These are phyloP conservation scores for Arachis stenosperma DNA, from an alignment of 306 rosid genomes.

Conservation along the genomic window DNA sequence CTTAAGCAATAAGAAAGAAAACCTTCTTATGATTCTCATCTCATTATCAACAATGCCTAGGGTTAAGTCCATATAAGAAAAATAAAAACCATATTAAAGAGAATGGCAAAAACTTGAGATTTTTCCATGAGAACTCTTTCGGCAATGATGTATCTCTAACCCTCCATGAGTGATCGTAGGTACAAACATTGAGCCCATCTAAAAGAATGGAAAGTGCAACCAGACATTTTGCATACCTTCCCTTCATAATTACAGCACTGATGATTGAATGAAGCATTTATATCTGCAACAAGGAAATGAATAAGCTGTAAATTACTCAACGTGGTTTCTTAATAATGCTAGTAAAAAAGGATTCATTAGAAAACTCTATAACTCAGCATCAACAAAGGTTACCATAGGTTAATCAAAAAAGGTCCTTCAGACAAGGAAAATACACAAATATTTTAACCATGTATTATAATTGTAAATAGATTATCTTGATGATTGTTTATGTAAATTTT, in stretches of 20 bases:
- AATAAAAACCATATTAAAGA: constrained; percentile 5
- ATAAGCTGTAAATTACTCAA: constrained; percentile 22
- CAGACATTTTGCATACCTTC: constrained; percentile 62
- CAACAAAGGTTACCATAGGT: constrained; percentile 5
- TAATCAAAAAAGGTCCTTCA: constrained; percentile 32
- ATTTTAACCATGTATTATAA: constrained; percentile 7
- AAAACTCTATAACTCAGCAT: background rate
- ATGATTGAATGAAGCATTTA: constrained; percentile 80
- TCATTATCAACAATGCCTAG: constrained; percentile 22
- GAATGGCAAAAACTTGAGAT: background rate
- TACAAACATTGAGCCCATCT: constrained; percentile 24
- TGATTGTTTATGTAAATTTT: constrained; percentile 23
- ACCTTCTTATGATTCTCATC: background rate
- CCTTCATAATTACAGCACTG: constrained; percentile 79
- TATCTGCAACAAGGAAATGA: constrained; percentile 58
- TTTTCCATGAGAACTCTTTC: constrained; percentile 29
- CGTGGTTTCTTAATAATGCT: constrained; percentile 19
- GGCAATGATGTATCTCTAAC: constrained; percentile 20
- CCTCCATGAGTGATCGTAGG: constrained; percentile 8
- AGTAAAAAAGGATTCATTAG: constrained; percentile 12
- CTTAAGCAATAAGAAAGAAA: background rate
- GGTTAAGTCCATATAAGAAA: constrained; percentile 3
- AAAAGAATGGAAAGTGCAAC: constrained; percentile 32
- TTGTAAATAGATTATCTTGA: constrained; percentile 30
- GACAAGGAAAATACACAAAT: background rate